Percentiles rank a stretch among this genome's conserved stretches.
These are phyloP conservation scores for Penicillium aurantiogriseum DNA, from an alignment of 2,329 filamentous ascomycete species.

Conservation along the genomic window DNA sequence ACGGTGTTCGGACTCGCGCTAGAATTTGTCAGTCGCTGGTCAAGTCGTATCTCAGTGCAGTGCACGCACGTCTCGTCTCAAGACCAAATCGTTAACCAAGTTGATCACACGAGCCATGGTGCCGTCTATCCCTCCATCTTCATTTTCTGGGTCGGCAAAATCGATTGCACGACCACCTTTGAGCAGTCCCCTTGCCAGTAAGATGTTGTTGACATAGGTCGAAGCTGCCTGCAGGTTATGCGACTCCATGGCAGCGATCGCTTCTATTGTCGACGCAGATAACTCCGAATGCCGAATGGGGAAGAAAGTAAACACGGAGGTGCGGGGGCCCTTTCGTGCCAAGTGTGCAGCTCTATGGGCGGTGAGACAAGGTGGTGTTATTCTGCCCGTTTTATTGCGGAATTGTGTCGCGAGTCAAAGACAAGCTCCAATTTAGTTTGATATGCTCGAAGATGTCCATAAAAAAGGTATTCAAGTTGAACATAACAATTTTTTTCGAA, in stretches of 20 bases:
- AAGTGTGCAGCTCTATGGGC: constrained; percentile 19
- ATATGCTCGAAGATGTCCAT: not conserved
- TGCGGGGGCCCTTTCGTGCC: constrained; percentile 23
- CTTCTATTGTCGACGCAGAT: constrained; percentile 16
- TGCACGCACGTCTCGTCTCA: constrained; percentile 76
- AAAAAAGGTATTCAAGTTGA: not conserved
- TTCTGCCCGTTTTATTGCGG: constrained; percentile 1
- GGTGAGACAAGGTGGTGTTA: constrained; percentile 4
- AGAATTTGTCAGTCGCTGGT: constrained; percentile 17
- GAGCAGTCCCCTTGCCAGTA: constrained; percentile 62
- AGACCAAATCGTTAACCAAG: constrained; percentile 87
- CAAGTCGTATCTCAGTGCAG: not conserved
- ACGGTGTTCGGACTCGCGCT: constrained; percentile 87
- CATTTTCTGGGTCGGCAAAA: constrained; percentile 70
- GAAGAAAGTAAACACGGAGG: constrained; percentile 45
- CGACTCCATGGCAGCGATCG: constrained; percentile 41
- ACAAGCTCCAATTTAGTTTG: too few species aligned
- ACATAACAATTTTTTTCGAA: not conserved
- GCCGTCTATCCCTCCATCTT: constrained; percentile 58
- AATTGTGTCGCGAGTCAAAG: not conserved
- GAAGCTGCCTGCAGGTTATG: constrained; percentile 60
- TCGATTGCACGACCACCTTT: constrained; percentile 64
- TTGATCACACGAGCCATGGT: constrained; percentile 88
- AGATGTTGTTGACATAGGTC: constrained; percentile 63
- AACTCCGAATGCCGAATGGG: constrained; percentile 34